These are phyloP conservation scores for Drosera spatulata DNA, from an alignment of 179 eudicot genomes.

Conservation along the genomic window DNA sequence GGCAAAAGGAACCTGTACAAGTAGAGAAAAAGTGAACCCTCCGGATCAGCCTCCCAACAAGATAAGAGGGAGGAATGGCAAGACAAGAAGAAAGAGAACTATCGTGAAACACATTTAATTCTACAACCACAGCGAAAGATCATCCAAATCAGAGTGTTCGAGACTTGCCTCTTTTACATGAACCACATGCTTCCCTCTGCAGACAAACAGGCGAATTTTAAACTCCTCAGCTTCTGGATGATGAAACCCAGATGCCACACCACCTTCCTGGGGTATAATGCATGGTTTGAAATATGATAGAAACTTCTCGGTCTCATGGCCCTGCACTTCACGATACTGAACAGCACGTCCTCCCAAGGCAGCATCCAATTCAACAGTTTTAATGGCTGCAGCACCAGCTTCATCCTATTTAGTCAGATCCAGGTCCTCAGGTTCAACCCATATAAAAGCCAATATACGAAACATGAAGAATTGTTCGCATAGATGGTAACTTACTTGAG, in stretches of 20 bases:
- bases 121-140: neutral
- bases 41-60: neutral
- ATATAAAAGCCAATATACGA: slow-evolving; percentile 3
- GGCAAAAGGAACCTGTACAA: slow-evolving; percentile 73
- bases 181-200: slow-evolving; percentile 91
- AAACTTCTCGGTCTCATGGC: slow-evolving; percentile 93
- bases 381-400: slow-evolving; percentile 87
- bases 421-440: slow-evolving; percentile 12
- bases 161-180: slow-evolving; percentile 82
- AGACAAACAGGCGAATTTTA: slow-evolving; percentile 55
- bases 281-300: slow-evolving; percentile 98
- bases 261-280: slow-evolving; percentile 94
- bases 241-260: slow-evolving; percentile 85
- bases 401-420: slow-evolving; percentile 60
- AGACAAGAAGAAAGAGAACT: neutral
- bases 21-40: neutral
- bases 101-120: neutral
- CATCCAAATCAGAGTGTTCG: neutral
- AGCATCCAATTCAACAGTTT: slow-evolving; percentile 93
- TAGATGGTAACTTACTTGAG: slow-evolving; percentile 49
- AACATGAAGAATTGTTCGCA: slow-evolving; percentile 1
- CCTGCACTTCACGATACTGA: slow-evolving; percentile 94
- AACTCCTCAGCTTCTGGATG: slow-evolving; percentile 77
- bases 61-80: neutral
- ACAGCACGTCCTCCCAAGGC: slow-evolving; percentile 97